Percentiles rank a stretch among this genome's conserved stretches.
phyloP scores from a whole-genome alignment of 2,329 filamentous ascomycete species.

The Neopestalotiopsis sp. region DNA sequence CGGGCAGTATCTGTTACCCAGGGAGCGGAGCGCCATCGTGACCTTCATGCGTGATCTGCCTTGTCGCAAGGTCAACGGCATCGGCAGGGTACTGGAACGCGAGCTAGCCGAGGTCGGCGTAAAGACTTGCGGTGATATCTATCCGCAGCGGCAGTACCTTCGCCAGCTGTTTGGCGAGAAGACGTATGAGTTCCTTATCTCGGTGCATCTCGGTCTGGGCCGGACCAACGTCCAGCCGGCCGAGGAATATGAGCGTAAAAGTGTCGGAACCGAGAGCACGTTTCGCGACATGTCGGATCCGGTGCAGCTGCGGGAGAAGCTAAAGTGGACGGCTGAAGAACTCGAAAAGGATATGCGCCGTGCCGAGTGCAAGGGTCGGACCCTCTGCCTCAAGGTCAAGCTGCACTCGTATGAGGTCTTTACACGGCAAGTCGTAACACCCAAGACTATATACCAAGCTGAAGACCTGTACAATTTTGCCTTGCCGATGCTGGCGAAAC shows the following conservation, averaged over 20 bases:
- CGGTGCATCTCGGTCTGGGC: slow-evolving; percentile 84
- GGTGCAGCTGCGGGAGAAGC: slow-evolving; percentile 72
- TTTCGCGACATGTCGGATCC: slow-evolving; percentile 81
- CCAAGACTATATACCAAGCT: slow-evolving; percentile 72
- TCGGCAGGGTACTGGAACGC: slow-evolving; percentile 92
- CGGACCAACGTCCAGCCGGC: slow-evolving; percentile 84
- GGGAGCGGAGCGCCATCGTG: slow-evolving; percentile 77
- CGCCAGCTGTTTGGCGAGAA: slow-evolving; percentile 88
- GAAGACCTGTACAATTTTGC: slow-evolving; percentile 85
- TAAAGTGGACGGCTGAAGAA: slow-evolving; percentile 81
- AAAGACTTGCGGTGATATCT: slow-evolving; percentile 88
- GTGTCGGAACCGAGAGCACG: slow-evolving; percentile 90
- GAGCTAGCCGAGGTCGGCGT: slow-evolving; percentile 88
- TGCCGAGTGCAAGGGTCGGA: slow-evolving; percentile 87
- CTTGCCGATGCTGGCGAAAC: slow-evolving; percentile 80
- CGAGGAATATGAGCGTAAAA: slow-evolving; percentile 90
- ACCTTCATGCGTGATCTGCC: slow-evolving; percentile 83
- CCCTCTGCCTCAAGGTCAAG: slow-evolving; percentile 90
- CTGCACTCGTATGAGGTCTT: slow-evolving; percentile 92
- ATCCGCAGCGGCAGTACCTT: slow-evolving; percentile 74
- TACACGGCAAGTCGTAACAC: slow-evolving; percentile 78
- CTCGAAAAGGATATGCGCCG: slow-evolving; percentile 83
- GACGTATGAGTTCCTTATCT: slow-evolving; percentile 83
- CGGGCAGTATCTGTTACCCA: slow-evolving; percentile 81
- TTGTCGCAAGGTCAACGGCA: slow-evolving; percentile 89